Evolutionary conservation across 2,329 filamentous ascomycete species (phyloP).

Genomic region (Trichoderma sp.): DNA sequence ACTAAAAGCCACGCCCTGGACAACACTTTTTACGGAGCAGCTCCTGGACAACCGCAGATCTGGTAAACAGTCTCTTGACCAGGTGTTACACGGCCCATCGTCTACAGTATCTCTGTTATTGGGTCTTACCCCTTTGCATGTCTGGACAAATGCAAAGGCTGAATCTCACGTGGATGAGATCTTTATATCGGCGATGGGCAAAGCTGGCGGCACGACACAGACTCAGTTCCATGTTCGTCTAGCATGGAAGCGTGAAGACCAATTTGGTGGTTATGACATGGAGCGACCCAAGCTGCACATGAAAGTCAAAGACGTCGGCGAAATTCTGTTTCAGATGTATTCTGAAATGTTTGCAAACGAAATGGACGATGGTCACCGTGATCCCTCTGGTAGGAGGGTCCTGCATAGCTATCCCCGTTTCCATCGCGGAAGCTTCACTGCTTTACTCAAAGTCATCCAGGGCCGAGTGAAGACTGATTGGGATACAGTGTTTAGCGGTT

Average conservation of each 20-base stretch:
- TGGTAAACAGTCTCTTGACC: slow-evolving; percentile 35
- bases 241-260: slow-evolving; percentile 38
- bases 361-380: neutral
- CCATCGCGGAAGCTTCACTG: slow-evolving; percentile 41
- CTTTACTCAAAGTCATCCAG: slow-evolving; percentile 39
- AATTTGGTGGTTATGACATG: slow-evolving; percentile 29
- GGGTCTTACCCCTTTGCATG: slow-evolving; percentile 49
- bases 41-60: slow-evolving; percentile 35
- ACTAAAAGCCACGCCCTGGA: slow-evolving; percentile 42
- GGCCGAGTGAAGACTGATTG: slow-evolving; percentile 37
- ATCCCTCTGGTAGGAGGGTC: neutral
- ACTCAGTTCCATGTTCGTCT: slow-evolving; percentile 32
- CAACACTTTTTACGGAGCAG: slow-evolving; percentile 50
- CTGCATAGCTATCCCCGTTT: slow-evolving; percentile 30
- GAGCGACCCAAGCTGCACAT: slow-evolving; percentile 32
- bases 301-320: slow-evolving; percentile 38
- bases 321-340: slow-evolving; percentile 43
- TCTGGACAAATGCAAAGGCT: slow-evolving; percentile 49
- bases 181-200: slow-evolving; percentile 20
- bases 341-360: slow-evolving; percentile 43
- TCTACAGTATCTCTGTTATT: slow-evolving; percentile 49
- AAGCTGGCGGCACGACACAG: neutral
- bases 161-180: slow-evolving; percentile 42
- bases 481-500: slow-evolving; percentile 29
- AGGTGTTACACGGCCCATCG: slow-evolving; percentile 47